Evolutionary conservation across 1,284 basidiomycete species (phyloP).

Genomic region (Pseudozyma sp.): DNA sequence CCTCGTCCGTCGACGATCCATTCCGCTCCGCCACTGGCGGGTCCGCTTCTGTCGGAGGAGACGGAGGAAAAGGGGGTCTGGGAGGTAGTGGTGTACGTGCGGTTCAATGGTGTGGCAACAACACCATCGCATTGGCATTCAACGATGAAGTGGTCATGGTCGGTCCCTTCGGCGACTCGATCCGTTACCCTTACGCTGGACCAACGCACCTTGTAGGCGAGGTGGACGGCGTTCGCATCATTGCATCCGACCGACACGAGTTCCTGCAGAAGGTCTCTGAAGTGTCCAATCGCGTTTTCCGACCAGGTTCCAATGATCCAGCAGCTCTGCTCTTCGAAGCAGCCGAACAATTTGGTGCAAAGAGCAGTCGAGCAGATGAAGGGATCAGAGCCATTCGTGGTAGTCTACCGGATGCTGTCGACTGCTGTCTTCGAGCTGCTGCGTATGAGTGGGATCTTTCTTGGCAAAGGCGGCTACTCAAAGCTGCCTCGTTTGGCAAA

Average conservation of each 20-base stretch:
- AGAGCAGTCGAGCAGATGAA: constrained; percentile 91
- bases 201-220: constrained; percentile 84
- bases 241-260: constrained; percentile 84
- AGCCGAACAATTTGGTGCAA: constrained; percentile 83
- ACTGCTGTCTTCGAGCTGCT: constrained; percentile 92
- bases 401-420: constrained; percentile 82
- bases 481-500: constrained; percentile 91
- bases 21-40: constrained; percentile 18
- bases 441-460: constrained; percentile 88
- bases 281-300: constrained; percentile 73
- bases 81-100: constrained; percentile 55
- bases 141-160: constrained; percentile 83
- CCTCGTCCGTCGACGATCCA: constrained; percentile 31
- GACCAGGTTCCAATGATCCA: constrained; percentile 89
- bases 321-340: constrained; percentile 93
- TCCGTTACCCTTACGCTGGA: constrained; percentile 86
- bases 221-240: constrained; percentile 84
- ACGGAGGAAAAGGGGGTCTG: constrained; percentile 40
- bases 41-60: not conserved
- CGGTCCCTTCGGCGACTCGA: constrained; percentile 88
- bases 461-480: constrained; percentile 88
- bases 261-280: constrained; percentile 84
- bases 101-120: constrained; percentile 94
- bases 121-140: constrained; percentile 90
- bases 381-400: constrained; percentile 87